Evolutionary conservation across 176 grass and related monocot genomes (phyloP), one percentile per base, ranked within the genome.

Genomic region (Calamus simplicifolius): DNA sequence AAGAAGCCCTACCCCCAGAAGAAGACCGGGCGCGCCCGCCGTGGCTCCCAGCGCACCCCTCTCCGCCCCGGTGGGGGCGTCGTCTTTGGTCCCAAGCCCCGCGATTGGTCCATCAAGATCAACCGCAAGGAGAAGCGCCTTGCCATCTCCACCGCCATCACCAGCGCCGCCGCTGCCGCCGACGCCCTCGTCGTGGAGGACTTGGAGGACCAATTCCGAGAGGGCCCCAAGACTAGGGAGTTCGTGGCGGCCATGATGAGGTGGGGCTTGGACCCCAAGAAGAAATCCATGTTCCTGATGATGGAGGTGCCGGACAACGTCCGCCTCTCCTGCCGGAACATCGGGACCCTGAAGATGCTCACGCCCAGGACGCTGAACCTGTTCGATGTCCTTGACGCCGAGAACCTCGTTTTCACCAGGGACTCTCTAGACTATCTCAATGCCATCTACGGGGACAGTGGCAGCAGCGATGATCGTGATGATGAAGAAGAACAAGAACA

Each of bases 101-200:
- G 84, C 2, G 93, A 98, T 69, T 98, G 93, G 93, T 80, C 87
- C 81, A 88, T 98, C 73, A 98, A 98, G 73, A 98, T 98, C 81
- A 98, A 98, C 81, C 84, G 87, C 69, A 98, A 92, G 81, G 93
- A 92, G 93, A 98, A 98, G 81, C 84, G 79, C 15, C 87, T 98
- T 6, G 87, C 93, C 67, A 85, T 98, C 55, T 92, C 87, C 65
- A 92, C 93, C 2, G 87, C 93, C 18, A 66, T 98, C 59, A 58
- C 76, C 69, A 98, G 93, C 67, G 93, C 93, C 10, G 84, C 87
- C n/a, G 57, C 77, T 0, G 75, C 93, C 0, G 51, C 89, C 25
- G 87, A 91, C 16, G 81, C 84, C 18, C 81, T 98, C 52, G 93
- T 98, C 29, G 81, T 98, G 5, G 85, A 95, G 73, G 87, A 98